Evolutionary conservation across 2,329 filamentous ascomycete genomes (phyloP), one percentile per base, ranked within the genome.

Genomic region (Microsporum canis): DNA sequence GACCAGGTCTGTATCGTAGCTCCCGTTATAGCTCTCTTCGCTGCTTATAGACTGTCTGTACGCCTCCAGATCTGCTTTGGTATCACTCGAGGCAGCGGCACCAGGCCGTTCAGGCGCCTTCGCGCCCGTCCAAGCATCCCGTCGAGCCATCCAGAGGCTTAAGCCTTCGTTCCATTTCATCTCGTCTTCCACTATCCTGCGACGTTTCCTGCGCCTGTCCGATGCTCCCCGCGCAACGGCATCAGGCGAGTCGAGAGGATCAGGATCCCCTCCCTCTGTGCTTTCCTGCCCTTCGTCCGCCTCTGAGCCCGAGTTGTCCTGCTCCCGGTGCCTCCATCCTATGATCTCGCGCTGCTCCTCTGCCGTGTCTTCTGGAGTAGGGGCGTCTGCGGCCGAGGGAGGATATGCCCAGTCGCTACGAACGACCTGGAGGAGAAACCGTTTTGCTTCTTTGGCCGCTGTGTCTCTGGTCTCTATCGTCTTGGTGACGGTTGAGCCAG

Each of bases 91-190:
- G 36, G 60, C 33, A 3, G 33, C 3, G 14, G 34, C 34, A 14
- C 6, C 10, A 23, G 34, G 14, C 23, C 27, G 27, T 33, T 36
- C 14, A 59, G 66, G 68, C 29, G 69, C 70, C 61, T 66, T 66
- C 36, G 90, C 91, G 36, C 88, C 87, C 0, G 91, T 92, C 92
- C 92, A 97, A 5, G 84, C 85, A 74, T 96, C 85, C 57, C 91
- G 82, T 62, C 89, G 80, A 34, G 86, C 83, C 62, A 86, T 82
- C 74, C 89, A 97, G 71, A 87, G 88, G n/a, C 85, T 82, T 61
- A 96, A 72, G 0, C 92, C 92, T 41, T 86, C 79, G 68, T 96
- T 97, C 86, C 88, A 95, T 34, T 77, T 72, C 75, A 85, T 82
- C 75, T 89, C 87, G 61, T 84, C 83, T 63, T 83, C 80, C 57